These are phyloP conservation scores for Brassica balearica DNA, from an alignment of 441 rosid species.

Conservation along the genomic window DNA sequence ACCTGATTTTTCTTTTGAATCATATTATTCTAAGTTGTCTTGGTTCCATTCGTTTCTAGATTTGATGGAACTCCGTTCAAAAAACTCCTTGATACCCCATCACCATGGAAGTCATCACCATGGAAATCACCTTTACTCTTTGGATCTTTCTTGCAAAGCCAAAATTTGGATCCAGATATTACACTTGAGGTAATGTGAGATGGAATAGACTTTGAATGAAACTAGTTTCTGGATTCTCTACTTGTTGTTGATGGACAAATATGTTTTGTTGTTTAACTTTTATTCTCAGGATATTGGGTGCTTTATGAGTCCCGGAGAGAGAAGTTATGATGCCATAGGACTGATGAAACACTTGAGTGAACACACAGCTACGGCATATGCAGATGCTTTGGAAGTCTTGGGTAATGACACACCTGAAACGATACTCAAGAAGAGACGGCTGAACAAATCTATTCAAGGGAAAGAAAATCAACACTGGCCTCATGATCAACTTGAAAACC, in stretches of 20 bases:
- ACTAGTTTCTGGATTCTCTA: conserved; percentile 30
- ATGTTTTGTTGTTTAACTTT: conserved; percentile 2
- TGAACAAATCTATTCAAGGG: conserved; percentile 44
- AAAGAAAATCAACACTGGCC: conserved; percentile 47
- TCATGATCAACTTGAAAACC: conserved; percentile 46
- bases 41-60: conserved; percentile 49
- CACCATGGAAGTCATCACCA: conserved; percentile 97
- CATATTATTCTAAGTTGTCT: conserved; percentile 8
- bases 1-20: conserved; percentile 18
- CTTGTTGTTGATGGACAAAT: conserved; percentile 18
- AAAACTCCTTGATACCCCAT: conserved; percentile 86
- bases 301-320: conserved; percentile 88
- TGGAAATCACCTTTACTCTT: conserved; percentile 98
- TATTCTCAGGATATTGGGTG: conserved; percentile 81
- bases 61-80: conserved; percentile 86
- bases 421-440: conserved; percentile 54
- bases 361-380: conserved; percentile 85
- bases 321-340: conserved; percentile 91
- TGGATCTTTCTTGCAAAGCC: conserved; percentile 82
- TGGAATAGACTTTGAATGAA: conserved; percentile 3
- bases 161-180: conserved; percentile 79
- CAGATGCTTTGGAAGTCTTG: conserved; percentile 88
- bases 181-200: conserved; percentile 75
- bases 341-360: conserved; percentile 91
- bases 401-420: conserved; percentile 81